phyloP scores from a whole-genome alignment of 306 rosid genomes.

The Astragalus glycyphyllos region DNA sequence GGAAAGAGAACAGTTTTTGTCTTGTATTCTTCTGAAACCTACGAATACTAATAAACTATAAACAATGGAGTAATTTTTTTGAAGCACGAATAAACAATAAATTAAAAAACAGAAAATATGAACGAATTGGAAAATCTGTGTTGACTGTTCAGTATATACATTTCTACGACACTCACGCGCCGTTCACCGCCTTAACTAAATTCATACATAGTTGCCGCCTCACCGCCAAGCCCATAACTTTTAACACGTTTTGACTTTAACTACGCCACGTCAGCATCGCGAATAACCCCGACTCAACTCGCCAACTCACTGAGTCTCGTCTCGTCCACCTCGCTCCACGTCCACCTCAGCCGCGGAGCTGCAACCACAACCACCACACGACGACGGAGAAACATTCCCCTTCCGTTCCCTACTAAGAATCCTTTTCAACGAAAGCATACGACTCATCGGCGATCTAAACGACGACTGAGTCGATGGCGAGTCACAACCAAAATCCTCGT shows the following conservation, averaged over 20 bases:
- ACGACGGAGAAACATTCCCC: conserved; percentile 53
- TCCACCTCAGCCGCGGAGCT: conserved; percentile 49
- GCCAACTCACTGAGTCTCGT: conserved; percentile 49
- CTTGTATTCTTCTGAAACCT: no score
- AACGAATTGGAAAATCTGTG: not conserved
- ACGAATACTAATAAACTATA: no score
- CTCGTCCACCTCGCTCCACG: conserved; percentile 55
- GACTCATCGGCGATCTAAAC: conserved; percentile 74
- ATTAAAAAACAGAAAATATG: no score
- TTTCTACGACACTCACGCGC: conserved; percentile 33
- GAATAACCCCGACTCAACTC: conserved; percentile 7
- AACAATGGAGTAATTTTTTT: no score
- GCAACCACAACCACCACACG: conserved; percentile 42
- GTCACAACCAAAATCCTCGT: conserved; percentile 41
- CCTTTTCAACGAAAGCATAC: conserved; percentile 75
- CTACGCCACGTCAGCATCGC: conserved; percentile 31
- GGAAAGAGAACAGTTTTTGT: no score
- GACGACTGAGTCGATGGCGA: conserved; percentile 60
- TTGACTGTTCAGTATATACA: conserved; percentile 21
- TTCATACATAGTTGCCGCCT: not conserved
- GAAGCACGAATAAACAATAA: no score
- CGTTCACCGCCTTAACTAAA: not conserved
- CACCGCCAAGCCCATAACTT: not conserved
- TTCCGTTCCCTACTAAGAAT: conserved; percentile 67
- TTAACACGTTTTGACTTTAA: not conserved